phyloP scores from a whole-genome alignment of 2,329 filamentous ascomycete genomes.

The Ceratocystis eucalypticola region DNA sequence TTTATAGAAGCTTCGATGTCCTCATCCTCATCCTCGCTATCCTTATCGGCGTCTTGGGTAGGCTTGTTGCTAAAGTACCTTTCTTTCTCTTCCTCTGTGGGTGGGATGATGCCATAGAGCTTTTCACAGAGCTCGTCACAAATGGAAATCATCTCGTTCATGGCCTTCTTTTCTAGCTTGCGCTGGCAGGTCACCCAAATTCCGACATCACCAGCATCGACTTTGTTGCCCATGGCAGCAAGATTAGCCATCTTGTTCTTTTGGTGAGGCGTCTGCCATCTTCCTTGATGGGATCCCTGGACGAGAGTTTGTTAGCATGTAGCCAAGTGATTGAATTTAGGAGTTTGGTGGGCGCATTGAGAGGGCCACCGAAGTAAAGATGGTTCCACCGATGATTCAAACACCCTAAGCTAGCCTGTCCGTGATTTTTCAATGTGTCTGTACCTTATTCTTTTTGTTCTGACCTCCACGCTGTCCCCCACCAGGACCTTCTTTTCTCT shows the following conservation, averaged over 20 bases:
- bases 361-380: neutral
- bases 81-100: slow-evolving; percentile 25
- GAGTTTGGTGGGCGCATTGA: neutral
- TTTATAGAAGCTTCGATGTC: slow-evolving; percentile 63
- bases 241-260: slow-evolving; percentile 35
- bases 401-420: no score
- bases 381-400: neutral
- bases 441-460: slow-evolving; percentile 33
- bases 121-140: slow-evolving; percentile 56
- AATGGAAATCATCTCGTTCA: slow-evolving; percentile 50
- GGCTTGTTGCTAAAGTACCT: slow-evolving; percentile 10
- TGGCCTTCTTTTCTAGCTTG: slow-evolving; percentile 55
- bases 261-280: slow-evolving; percentile 50
- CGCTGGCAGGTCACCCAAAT: slow-evolving; percentile 69
- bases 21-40: slow-evolving; percentile 32
- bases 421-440: neutral
- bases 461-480: slow-evolving; percentile 22
- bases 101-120: slow-evolving; percentile 39
- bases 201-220: slow-evolving; percentile 57
- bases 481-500: slow-evolving; percentile 22
- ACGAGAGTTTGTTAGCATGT: no score
- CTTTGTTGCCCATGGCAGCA: slow-evolving; percentile 31
- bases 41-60: slow-evolving; percentile 21
- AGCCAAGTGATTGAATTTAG: no score
- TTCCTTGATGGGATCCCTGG: slow-evolving; percentile 28